These are phyloP conservation scores for Lepraria neglecta DNA, from an alignment of 495 filamentous ascomycete genomes.

Conservation along the genomic window DNA sequence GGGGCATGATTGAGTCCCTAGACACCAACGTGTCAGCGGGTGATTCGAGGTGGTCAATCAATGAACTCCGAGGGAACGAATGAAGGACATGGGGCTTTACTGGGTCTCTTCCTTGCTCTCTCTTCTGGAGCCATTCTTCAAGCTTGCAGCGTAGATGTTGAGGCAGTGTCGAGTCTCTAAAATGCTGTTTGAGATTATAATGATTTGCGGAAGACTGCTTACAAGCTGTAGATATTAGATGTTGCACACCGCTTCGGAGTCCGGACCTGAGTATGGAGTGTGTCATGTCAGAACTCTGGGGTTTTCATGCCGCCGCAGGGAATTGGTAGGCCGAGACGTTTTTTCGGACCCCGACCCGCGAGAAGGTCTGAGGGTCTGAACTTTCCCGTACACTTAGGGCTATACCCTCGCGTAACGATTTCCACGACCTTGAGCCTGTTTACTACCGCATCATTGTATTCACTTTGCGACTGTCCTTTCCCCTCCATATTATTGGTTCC, in stretches of 20 bases:
- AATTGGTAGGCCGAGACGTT: no score
- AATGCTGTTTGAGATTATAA: neutral
- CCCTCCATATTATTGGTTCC: no score
- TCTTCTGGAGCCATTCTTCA: constrained; percentile 35
- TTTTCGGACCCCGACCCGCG: no score
- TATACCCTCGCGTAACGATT: no score
- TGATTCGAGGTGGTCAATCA: neutral
- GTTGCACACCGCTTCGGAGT: neutral
- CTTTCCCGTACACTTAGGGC: no score
- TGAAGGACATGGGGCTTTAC: constrained; percentile 34
- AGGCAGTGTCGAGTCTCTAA: neutral
- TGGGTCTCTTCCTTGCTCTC: constrained; percentile 46
- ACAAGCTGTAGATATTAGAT: neutral
- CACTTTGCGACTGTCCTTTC: no score
- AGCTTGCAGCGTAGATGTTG: neutral
- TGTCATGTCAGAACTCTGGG: no score
- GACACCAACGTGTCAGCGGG: constrained; percentile 9
- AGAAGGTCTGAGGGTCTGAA: no score
- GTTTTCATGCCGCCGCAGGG: no score
- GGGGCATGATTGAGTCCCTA: constrained; percentile 87
- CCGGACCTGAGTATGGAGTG: neutral
- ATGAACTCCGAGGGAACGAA: constrained; percentile 23
- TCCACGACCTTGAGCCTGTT: no score
- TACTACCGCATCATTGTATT: no score
- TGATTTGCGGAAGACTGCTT: neutral